phyloP scores from a whole-genome alignment of 2,329 filamentous ascomycete genomes.

The Teratosphaeria destructans region DNA sequence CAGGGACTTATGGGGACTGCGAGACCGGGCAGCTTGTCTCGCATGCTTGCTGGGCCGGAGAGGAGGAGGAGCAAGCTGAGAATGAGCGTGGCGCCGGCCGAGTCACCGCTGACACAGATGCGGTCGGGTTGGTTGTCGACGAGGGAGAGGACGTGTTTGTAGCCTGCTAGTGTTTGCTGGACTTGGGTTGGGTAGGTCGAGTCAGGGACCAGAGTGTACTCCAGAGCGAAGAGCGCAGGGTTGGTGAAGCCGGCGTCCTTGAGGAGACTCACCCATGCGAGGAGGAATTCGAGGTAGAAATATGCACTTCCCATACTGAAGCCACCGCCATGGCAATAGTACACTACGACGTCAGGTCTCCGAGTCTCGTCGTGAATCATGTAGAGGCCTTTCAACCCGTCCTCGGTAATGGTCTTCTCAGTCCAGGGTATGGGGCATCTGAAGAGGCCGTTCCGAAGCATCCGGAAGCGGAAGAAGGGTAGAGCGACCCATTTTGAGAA shows the following conservation, averaged over 20 bases:
- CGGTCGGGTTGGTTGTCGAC: slow-evolving; percentile 49
- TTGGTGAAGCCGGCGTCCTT: slow-evolving; percentile 57
- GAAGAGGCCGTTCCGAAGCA: slow-evolving; percentile 61
- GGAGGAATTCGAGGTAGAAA: slow-evolving; percentile 77
- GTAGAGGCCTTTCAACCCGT: slow-evolving; percentile 51
- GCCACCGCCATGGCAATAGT: slow-evolving; percentile 74
- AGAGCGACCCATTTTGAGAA: slow-evolving; percentile 63
- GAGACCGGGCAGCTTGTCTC: slow-evolving; percentile 44
- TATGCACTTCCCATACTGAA: slow-evolving; percentile 73
- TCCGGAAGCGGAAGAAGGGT: slow-evolving; percentile 65
- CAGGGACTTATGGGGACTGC: slow-evolving; percentile 72
- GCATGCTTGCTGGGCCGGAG: slow-evolving; percentile 37
- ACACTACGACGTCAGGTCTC: slow-evolving; percentile 65
- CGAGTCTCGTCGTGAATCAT: slow-evolving; percentile 50
- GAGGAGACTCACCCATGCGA: slow-evolving; percentile 60
- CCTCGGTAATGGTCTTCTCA: slow-evolving; percentile 45
- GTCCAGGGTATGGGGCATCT: slow-evolving; percentile 54
- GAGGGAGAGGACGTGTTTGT: slow-evolving; percentile 56
- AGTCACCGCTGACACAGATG: slow-evolving; percentile 67
- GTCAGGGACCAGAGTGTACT: slow-evolving; percentile 72
- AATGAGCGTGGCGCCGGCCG: slow-evolving; percentile 64
- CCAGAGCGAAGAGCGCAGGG: slow-evolving; percentile 67
- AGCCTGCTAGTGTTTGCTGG: slow-evolving; percentile 58
- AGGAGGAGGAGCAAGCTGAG: slow-evolving; percentile 63
- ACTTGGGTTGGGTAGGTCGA: slow-evolving; percentile 63